Evolutionary conservation across 345 rosid species (phyloP).

Genomic region (Jatropha curcas): DNA sequence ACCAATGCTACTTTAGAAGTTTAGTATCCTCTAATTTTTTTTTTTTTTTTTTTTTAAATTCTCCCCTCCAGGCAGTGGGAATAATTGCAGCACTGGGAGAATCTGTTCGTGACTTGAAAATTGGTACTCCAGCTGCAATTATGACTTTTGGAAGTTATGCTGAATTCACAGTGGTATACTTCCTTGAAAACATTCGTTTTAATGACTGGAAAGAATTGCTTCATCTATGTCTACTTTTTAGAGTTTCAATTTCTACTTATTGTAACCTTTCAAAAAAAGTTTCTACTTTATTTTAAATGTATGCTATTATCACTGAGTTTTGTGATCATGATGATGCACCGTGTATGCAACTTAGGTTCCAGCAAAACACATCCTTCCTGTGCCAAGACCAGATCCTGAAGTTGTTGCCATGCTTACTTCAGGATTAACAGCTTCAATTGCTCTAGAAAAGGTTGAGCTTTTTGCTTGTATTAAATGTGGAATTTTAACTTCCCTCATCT

Average conservation of each 20-base stretch:
- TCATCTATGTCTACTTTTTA: background rate
- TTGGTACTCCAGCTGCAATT: conserved; percentile 92
- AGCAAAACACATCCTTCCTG: conserved; percentile 76
- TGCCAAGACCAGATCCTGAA: conserved; percentile 93
- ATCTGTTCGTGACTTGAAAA: conserved; percentile 62
- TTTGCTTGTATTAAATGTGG: background rate
- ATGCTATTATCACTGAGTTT: background rate
- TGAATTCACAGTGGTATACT: conserved; percentile 63
- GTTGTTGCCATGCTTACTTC: conserved; percentile 99
- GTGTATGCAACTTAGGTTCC: conserved; percentile 57
- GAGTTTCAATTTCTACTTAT: background rate
- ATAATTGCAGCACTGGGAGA: conserved; percentile 86
- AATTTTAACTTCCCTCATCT: background rate
- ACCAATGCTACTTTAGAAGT: background rate
- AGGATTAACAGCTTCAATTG: conserved; percentile 92
- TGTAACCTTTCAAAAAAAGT: too few relatives aligned
- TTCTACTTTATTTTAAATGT: too few relatives aligned
- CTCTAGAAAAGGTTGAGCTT: conserved; percentile 73
- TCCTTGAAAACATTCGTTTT: conserved; percentile 13
- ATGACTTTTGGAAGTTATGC: conserved; percentile 91
- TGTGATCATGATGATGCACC: conserved; percentile 13
- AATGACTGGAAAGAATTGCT: conserved; percentile 13
- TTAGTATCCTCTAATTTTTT: too few relatives aligned
- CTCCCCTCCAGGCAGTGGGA: conserved; percentile 71
- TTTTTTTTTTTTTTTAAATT: too few relatives aligned